Evolutionary conservation across 306 rosid genomes (phyloP).

Genomic region (Casuarina cunninghamiana): DNA sequence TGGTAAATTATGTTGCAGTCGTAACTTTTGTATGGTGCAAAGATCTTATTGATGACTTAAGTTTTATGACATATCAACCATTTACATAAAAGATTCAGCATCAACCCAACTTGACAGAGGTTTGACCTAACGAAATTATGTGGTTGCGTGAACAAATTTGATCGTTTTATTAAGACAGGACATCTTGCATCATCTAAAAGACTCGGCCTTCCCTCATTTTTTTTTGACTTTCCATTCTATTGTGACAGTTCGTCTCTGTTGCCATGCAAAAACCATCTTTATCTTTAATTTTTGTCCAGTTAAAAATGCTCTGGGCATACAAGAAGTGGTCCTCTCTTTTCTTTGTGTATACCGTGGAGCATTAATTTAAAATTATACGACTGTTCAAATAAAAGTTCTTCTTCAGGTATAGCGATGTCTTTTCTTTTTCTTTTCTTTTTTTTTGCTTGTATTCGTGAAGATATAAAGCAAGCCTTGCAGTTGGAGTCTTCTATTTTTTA

Average conservation of each 20-base stretch:
- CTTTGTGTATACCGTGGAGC: neutral
- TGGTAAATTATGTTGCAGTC: neutral
- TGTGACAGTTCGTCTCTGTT: neutral
- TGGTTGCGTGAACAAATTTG: constrained; percentile 1
- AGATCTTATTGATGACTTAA: constrained; percentile 3
- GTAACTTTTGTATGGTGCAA: neutral
- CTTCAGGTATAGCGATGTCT: neutral
- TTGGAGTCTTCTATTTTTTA: constrained; percentile 11
- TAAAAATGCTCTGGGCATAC: neutral
- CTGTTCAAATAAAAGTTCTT: neutral
- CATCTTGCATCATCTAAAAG: neutral
- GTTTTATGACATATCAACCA: constrained; percentile 2
- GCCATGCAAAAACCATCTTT: neutral
- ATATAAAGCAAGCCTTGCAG: neutral
- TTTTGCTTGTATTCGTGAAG: neutral
- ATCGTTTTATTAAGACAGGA: neutral
- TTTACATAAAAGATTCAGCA: neutral
- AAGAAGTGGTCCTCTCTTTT: neutral
- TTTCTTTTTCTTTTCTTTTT: too few relatives aligned
- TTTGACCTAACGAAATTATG: neutral
- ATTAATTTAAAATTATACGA: neutral
- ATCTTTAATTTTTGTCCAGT: neutral
- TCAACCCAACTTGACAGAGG: neutral
- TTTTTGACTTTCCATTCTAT: neutral
- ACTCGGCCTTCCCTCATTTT: neutral